phyloP scores from a whole-genome alignment of 1,139 yeast genomes.

The Blastobotrys aristatus region DNA sequence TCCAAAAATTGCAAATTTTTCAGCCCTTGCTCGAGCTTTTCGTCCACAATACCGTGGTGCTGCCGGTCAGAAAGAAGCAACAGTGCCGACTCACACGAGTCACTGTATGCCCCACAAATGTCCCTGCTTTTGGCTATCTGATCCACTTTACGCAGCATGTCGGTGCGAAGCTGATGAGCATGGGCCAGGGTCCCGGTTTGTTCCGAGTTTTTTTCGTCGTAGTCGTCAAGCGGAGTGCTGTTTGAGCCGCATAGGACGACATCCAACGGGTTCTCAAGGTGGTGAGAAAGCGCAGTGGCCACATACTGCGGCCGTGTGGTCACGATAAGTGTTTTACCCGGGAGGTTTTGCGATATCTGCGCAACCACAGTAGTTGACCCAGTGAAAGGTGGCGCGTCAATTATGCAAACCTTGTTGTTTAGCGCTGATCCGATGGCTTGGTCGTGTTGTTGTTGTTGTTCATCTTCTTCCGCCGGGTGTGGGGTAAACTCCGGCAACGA shows the following conservation, averaged over 20 bases:
- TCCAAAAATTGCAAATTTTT: not conserved
- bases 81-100: constrained; percentile 41
- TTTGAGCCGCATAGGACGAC: not conserved
- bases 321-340: constrained; percentile 1
- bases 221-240: not conserved
- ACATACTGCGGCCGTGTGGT: not conserved
- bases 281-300: not conserved
- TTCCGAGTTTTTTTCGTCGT: not conserved
- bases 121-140: constrained; percentile 35
- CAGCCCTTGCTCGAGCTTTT: too few relatives aligned
- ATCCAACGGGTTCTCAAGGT: not conserved
- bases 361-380: not conserved
- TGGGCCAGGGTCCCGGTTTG: constrained; percentile 3
- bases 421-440: not conserved
- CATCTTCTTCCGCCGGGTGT: too few relatives aligned
- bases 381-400: not conserved
- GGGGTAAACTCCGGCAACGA: not conserved
- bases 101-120: constrained; percentile 42
- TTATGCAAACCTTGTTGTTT: not conserved
- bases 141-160: constrained; percentile 33
- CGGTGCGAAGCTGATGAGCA: constrained; percentile 16
- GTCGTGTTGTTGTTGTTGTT: not conserved
- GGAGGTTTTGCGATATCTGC: not conserved
- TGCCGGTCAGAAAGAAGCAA: constrained; percentile 26
- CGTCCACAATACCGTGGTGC: not conserved